These are phyloP conservation scores for Penicillium sp. DNA, from an alignment of 2,329 filamentous ascomycete genomes.

Conservation along the genomic window DNA sequence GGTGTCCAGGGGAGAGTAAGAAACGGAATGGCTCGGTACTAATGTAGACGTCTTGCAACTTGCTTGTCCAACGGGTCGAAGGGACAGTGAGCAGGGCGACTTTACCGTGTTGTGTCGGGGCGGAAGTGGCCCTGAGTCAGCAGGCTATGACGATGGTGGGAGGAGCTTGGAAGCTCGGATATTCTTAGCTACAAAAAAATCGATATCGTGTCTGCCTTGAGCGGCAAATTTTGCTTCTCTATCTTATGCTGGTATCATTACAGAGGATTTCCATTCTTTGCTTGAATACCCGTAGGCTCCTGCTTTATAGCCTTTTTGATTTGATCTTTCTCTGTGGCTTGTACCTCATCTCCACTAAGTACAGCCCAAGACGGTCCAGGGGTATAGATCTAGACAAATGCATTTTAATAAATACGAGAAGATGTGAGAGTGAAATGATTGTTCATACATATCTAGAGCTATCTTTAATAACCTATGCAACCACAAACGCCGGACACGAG, in stretches of 20 bases:
- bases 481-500: no score
- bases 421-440: background rate
- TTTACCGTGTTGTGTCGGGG: slow-evolving; percentile 5
- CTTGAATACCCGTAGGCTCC: slow-evolving; percentile 4
- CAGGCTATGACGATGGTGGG: slow-evolving; percentile 20
- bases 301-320: slow-evolving; percentile 4
- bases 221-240: background rate
- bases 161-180: slow-evolving; percentile 6
- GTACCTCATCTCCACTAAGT: background rate
- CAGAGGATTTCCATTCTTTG: background rate
- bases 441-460: background rate
- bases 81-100: background rate
- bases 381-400: background rate
- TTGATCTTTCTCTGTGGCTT: slow-evolving; percentile 4
- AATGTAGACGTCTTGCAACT: background rate
- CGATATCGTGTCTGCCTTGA: slow-evolving; percentile 13
- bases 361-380: background rate
- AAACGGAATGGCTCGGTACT: background rate
- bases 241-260: background rate
- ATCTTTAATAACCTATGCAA: background rate
- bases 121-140: slow-evolving; percentile 20
- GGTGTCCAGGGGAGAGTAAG: background rate
- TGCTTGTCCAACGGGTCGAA: background rate
- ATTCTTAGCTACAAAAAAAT: background rate
- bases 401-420: background rate